Conservation (phyloP, 108 stramenopile genomes). For the Nitzschia sp. region DNA sequence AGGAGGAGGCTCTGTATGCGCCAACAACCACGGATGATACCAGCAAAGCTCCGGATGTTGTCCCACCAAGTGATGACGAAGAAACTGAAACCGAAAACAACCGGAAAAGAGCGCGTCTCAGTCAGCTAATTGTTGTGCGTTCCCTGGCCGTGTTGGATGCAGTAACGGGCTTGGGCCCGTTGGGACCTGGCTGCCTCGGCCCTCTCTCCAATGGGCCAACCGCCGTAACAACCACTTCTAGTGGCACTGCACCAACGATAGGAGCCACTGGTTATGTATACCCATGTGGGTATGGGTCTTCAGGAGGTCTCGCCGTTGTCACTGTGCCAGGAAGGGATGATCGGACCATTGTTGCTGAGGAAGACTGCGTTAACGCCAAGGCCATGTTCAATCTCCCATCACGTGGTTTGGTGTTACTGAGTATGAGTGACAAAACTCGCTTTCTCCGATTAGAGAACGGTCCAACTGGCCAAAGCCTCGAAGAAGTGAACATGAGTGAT, state of each 20-base stretch:
- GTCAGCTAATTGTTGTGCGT: conserved; percentile 38
- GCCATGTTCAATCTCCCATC: conserved; percentile 58
- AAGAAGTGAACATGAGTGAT: conserved; percentile 29
- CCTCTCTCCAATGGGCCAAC: conserved; percentile 33
- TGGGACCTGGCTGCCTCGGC: conserved; percentile 72
- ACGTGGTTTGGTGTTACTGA: conserved; percentile 56
- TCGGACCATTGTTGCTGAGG: conserved; percentile 65
- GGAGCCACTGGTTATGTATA: conserved; percentile 57
- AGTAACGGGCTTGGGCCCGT: conserved; percentile 73
- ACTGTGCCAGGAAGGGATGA: conserved; percentile 74
- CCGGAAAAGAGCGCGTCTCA: conserved; percentile 33
- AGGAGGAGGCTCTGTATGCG: conserved; percentile 78
- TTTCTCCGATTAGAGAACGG: conserved; percentile 18
- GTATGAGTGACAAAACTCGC: conserved; percentile 32
- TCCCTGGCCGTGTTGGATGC: conserved; percentile 67
- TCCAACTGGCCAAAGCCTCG: not conserved
- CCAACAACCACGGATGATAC: conserved; percentile 18
- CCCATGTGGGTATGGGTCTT: conserved; percentile 79
- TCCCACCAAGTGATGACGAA: conserved; percentile 64
- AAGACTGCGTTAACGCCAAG: conserved; percentile 60
- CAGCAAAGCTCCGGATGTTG: conserved; percentile 30
- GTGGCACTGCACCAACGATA: conserved; percentile 11
- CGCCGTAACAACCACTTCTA: conserved; percentile 12
- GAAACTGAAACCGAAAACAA: conserved; percentile 23
- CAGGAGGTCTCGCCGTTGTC: conserved; percentile 71